A percentile compares a stretch with the other conserved stretches of the same genome.
Conservation (phyloP, 2,329 filamentous ascomycete species). For the Dactylonectria estremocensis region DNA sequence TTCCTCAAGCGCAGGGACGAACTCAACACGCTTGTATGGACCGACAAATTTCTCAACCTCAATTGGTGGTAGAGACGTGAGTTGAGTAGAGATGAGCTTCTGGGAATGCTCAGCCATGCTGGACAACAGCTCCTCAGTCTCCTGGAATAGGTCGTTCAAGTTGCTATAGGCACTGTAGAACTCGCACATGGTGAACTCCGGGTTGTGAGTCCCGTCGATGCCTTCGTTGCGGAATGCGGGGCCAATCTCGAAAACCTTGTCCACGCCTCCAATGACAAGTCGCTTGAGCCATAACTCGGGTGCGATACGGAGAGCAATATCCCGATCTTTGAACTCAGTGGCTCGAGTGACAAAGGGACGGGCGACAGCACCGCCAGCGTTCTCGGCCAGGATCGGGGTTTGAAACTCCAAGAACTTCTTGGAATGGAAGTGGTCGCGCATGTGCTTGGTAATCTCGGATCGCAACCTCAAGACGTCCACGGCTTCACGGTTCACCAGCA, state of each 20-base stretch:
- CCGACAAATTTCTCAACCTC: conserved; percentile 64
- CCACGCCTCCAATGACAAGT: conserved; percentile 89
- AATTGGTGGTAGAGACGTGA: conserved; percentile 63
- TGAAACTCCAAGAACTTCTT: conserved; percentile 87
- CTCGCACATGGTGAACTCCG: conserved; percentile 97
- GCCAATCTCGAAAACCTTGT: conserved; percentile 93
- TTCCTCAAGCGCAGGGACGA: conserved; percentile 84
- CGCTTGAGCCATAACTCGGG: conserved; percentile 97
- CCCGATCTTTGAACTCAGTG: conserved; percentile 80
- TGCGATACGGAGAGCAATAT: conserved; percentile 87
- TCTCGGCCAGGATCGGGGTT: conserved; percentile 87
- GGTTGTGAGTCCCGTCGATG: conserved; percentile 92
- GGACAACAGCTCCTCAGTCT: conserved; percentile 81
- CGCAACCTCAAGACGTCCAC: conserved; percentile 81
- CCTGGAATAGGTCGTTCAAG: conserved; percentile 79
- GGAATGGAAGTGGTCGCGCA: conserved; percentile 81
- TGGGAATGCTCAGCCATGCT: conserved; percentile 70
- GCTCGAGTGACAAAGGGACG: conserved; percentile 87
- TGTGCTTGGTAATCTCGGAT: conserved; percentile 79
- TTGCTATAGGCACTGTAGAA: conserved; percentile 93
- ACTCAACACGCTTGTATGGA: conserved; percentile 80
- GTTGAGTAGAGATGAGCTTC: conserved; percentile 60
- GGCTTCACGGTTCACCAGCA: conserved; percentile 80
- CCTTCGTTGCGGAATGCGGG: conserved; percentile 95
- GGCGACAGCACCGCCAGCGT: conserved; percentile 89